Evolutionary conservation across 495 filamentous ascomycete genomes (phyloP), one percentile per base, ranked within the genome.

Genomic region (Pyronema domesticum): DNA sequence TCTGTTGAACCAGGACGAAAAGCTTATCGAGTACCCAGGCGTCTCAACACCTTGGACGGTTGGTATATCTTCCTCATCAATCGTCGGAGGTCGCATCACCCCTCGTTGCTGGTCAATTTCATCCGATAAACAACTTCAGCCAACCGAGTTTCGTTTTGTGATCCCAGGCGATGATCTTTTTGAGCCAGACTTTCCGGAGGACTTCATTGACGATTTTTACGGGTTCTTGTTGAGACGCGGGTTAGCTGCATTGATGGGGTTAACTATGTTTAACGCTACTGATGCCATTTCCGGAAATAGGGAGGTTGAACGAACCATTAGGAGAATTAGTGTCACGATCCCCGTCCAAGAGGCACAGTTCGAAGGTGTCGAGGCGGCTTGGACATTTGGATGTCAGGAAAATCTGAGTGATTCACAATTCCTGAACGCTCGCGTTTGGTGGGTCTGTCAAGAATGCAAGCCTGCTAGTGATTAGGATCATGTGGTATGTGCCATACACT

Each of bases 301-400:
- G 9, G 61, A 60, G 1, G 40, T 64, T 6, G 62, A 64, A 36
- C 64, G 55, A 30, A 64, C 61, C 6, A 50, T 64, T 9, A 61
- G 62, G 8, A 55, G 62, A 17, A 61, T 64, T 15, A 64, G 62
- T 18, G 18, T 64, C 39, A 60, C 61, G 35, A 18, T 64, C 5
- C 60, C 61, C 19, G 23, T 64, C 5, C 53, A 37, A 7, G 35
- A 7, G 33, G 6, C 7, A 30, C 19, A 37, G 7, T 19, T 36
- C 9, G 19, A 42, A 4, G 54, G 48, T 3, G 30, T 59, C 19
- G 62, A 64, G 39, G 52, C 62, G 8, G 62, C 62, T 36, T 64
- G 62, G 62, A 56, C 62, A 14, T 64, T 64, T 47, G 62, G 61
- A 9, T 64, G 62, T 42, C 61, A 64, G 34, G 61, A 64, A 35